Base-by-base conservation (phyloP, 2,329 filamentous ascomycete genomes). In the Simplicillium sp. region DNA sequence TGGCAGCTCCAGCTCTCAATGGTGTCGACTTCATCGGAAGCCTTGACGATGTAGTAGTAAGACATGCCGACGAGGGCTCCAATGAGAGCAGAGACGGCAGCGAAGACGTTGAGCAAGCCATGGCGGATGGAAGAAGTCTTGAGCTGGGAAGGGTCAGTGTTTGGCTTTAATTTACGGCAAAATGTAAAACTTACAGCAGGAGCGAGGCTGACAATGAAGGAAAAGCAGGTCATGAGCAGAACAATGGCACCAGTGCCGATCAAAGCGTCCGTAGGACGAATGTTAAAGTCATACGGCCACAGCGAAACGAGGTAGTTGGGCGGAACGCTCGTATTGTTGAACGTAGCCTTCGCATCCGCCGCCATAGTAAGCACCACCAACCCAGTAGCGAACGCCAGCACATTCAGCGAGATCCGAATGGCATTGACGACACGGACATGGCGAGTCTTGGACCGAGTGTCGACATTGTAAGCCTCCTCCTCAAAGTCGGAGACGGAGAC, bases 1-100 rank as follows among this genome's bases (percentile, higher is more conserved):
- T 74, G 73, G 56, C 77, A 82, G 33, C 68, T 73, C 77, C 77
- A 82, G 56, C 73, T 77, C 52, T 79, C 65, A 11, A 81, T 57
- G 7, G 73, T 76, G 52, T 77, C 73, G 44, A 62, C 60, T 8
- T 62, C 64, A 12, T 57, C 58, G 3, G 76, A 79, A 14, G 66
- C 56, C 48, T 78, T 73, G 55, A 75, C 64, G 41, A 64, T 64
- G 51, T 78, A 81, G 55, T 75, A 78, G 56, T 80, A 68, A 39
- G 66, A 60, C 52, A 77, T 70, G 46, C 70, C 67, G 41, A 78
- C 60, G 38, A 79, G 54, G 32, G 71, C 67, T 11, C 55, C 56
- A 37, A 59, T 45, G 39, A 66, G 51, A 15, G 50, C 54, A n/a
- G 56, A 32, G 13, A 50, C 41, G 4, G 61, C 57, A 5, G 54